A percentile compares a stretch with the other conserved stretches of the same genome.
phyloP scores from a whole-genome alignment of 345 rosid genomes.

The Garcia nutans region DNA sequence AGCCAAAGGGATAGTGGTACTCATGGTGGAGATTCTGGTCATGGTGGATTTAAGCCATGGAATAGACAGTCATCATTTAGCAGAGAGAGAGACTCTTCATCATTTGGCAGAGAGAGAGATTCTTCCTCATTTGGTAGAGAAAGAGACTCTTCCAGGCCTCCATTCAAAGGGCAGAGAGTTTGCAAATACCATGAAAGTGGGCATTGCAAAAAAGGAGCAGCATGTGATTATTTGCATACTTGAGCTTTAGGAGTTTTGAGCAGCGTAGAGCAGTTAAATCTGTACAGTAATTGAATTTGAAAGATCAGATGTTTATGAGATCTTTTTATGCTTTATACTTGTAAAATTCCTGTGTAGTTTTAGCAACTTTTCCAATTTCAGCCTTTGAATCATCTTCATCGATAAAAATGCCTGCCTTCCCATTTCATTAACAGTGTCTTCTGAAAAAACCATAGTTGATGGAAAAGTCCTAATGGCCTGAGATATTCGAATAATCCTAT shows the following conservation, averaged over 20 bases:
- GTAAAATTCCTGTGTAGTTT: slow-evolving; percentile 17
- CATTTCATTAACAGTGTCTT: not conserved
- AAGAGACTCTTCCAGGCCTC: slow-evolving; percentile 37
- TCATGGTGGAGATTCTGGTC: slow-evolving; percentile 53
- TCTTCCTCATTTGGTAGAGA: slow-evolving; percentile 36
- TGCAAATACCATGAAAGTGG: slow-evolving; percentile 62
- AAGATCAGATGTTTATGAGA: slow-evolving; percentile 6
- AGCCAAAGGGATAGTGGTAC: slow-evolving; percentile 44
- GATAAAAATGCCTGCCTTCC: not conserved
- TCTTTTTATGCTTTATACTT: slow-evolving; percentile 13
- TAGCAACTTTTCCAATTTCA: not conserved
- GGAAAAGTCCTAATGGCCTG: too few relatives aligned
- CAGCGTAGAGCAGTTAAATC: slow-evolving; percentile 24
- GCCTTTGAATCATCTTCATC: not conserved
- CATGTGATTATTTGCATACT: slow-evolving; percentile 66
- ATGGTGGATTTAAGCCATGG: slow-evolving; percentile 57
- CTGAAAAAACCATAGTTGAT: not conserved
- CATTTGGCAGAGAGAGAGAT: too few relatives aligned
- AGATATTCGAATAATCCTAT: too few relatives aligned
- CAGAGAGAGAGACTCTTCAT: slow-evolving; percentile 22
- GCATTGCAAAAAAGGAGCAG: slow-evolving; percentile 69
- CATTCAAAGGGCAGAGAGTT: slow-evolving; percentile 55
- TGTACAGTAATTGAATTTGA: slow-evolving; percentile 35
- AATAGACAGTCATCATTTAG: slow-evolving; percentile 51
- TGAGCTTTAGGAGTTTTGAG: slow-evolving; percentile 30